A percentile compares a stretch with the other conserved stretches of the same genome.
Evolutionary conservation across 1,284 basidiomycete species (phyloP).

Genomic region (Papiliotrema nemorosa): DNA sequence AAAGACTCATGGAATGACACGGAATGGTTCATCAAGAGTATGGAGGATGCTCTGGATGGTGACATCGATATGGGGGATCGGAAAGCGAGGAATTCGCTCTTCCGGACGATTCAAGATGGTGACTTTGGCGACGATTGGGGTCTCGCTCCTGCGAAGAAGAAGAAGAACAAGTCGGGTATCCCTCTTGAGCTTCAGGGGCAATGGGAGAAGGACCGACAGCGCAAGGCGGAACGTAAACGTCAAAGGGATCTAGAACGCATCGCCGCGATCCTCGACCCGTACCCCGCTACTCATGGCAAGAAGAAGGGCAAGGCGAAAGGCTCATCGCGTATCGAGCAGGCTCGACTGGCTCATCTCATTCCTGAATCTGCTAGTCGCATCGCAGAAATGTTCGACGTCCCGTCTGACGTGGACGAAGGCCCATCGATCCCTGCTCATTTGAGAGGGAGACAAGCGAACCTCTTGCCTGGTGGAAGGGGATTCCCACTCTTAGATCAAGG

Average conservation of each 20-base stretch:
- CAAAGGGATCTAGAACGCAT: slow-evolving; percentile 57
- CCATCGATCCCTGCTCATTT: slow-evolving; percentile 8
- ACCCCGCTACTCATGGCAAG: slow-evolving; percentile 61
- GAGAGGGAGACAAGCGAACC: slow-evolving; percentile 2
- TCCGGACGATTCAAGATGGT: slow-evolving; percentile 63
- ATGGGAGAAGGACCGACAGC: slow-evolving; percentile 75
- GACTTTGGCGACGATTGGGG: slow-evolving; percentile 54
- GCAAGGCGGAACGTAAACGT: slow-evolving; percentile 73
- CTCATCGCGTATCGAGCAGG: slow-evolving; percentile 35
- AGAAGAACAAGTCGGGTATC: slow-evolving; percentile 50
- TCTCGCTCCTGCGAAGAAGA: slow-evolving; percentile 33
- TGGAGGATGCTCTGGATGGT: slow-evolving; percentile 59
- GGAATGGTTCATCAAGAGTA: slow-evolving; percentile 59
- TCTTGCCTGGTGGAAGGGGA: slow-evolving; percentile 6
- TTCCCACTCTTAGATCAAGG: slow-evolving; percentile 56
- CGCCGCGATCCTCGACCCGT: slow-evolving; percentile 55
- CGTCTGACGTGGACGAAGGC: slow-evolving; percentile 26
- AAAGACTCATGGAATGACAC: slow-evolving; percentile 6
- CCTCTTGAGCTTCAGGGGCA: slow-evolving; percentile 64
- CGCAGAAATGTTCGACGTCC: slow-evolving; percentile 43
- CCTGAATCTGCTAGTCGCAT: slow-evolving; percentile 37
- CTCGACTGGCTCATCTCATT: slow-evolving; percentile 38
- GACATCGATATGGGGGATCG: slow-evolving; percentile 50
- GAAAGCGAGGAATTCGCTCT: slow-evolving; percentile 59
- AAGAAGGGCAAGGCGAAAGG: slow-evolving; percentile 50